phyloP scores from a whole-genome alignment of 148 eudicot genomes.

The Amaranthus palmeri region DNA sequence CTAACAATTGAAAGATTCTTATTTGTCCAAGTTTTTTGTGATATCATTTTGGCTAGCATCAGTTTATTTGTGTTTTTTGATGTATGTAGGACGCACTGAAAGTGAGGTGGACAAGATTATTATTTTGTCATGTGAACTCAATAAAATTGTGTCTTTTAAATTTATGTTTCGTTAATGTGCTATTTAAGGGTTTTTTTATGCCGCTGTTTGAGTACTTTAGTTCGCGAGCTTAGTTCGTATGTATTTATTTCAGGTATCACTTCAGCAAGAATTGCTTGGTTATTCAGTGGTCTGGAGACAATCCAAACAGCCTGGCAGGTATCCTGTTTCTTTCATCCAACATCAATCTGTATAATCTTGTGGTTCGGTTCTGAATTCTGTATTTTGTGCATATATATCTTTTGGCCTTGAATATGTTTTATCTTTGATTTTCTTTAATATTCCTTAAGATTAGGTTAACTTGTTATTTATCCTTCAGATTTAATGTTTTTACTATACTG shows the following conservation, averaged over 20 bases:
- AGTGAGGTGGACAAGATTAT: not conserved
- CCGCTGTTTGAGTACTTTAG: not conserved
- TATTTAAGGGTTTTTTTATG: not conserved
- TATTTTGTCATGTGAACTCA: not conserved
- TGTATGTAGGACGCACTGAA: no score
- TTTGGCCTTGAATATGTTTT: conserved; percentile 3
- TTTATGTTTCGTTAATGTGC: not conserved
- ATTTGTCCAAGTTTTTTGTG: not conserved
- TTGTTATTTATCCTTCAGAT: no score
- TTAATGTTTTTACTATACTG: no score
- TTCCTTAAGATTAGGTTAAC: not conserved
- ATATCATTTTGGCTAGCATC: no score
- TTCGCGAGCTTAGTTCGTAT: not conserved
- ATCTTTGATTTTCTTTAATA: not conserved
- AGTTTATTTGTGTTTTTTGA: no score
- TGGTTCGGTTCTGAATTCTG: not conserved
- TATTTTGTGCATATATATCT: not conserved
- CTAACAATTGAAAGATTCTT: not conserved
- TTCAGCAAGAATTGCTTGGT: conserved; percentile 70
- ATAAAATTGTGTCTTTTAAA: not conserved
- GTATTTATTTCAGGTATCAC: conserved; percentile 43
- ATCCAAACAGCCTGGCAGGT: conserved; percentile 95
- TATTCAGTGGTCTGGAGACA: conserved; percentile 96
- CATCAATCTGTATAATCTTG: not conserved
- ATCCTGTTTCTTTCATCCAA: not conserved